These are phyloP conservation scores for Tilletia caries DNA, from an alignment of 1,284 basidiomycete species.

Conservation along the genomic window DNA sequence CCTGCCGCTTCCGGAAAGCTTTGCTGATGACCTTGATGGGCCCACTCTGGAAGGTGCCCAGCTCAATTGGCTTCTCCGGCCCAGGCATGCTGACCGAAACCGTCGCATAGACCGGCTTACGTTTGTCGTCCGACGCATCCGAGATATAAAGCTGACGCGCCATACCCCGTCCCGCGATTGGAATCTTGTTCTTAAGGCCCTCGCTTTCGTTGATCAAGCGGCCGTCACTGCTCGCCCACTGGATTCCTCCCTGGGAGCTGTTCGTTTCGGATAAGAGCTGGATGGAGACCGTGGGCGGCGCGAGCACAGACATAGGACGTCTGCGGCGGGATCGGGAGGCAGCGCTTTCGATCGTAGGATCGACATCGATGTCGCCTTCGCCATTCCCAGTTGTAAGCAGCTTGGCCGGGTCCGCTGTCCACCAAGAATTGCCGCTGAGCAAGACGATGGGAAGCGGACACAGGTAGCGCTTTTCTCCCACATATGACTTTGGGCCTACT, in stretches of 20 bases:
- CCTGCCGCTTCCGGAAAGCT: constrained; percentile 79
- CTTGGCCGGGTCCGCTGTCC: constrained; percentile 56
- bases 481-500: constrained; percentile 95
- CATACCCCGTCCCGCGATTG: neutral
- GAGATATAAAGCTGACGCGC: constrained; percentile 52
- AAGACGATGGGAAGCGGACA: constrained; percentile 93
- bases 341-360: neutral
- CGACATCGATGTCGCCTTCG: neutral
- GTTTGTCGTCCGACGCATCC: constrained; percentile 34
- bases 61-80: constrained; percentile 66
- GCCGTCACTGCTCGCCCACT: constrained; percentile 3
- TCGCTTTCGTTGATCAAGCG: neutral
- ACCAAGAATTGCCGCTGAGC: constrained; percentile 92
- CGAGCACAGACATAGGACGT: neutral
- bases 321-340: neutral
- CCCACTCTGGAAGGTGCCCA: constrained; percentile 77
- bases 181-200: constrained; percentile 19
- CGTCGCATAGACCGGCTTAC: constrained; percentile 83
- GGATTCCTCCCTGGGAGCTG: neutral
- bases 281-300: neutral
- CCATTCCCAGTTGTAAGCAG: constrained; percentile 32
- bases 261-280: neutral
- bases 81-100: constrained; percentile 83
- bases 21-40: constrained; percentile 86
- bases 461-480: constrained; percentile 89